Base-by-base conservation (phyloP, 1,139 yeast genomes). In the Saccharomycopsis hybrid region DNA sequence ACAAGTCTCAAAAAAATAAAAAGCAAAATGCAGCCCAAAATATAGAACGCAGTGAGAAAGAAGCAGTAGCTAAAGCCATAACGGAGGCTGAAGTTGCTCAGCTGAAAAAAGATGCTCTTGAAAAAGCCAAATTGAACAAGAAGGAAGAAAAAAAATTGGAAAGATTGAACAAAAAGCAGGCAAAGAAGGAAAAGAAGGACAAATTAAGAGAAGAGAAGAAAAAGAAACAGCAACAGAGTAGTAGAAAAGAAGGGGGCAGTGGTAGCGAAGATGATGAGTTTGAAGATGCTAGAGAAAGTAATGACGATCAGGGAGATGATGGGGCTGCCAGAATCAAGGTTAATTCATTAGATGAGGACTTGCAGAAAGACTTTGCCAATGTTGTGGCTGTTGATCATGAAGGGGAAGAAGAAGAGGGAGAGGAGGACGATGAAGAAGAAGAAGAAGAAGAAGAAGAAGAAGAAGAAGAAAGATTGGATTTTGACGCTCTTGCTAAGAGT, bases 401-500 rank as follows among this genome's bases (percentile, higher is more conserved):
- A 32, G 57, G 56, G 28, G 52, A 53, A 35, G 54, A 58, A 47
- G 54, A 56, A 44, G 60, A 63, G 54, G 54, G 56, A 49, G 54
- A 59, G 48, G 55, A 55, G 51, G 59, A 65, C 54, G 53, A 60
- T 51, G 62, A 56, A 57, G 57, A 61, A 32, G 61, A 60, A n/a
- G n/a, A n/a, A n/a, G n/a, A n/a, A 3, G 73, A 68, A 52, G 78
- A 69, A 43, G 75, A 62, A 0, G 71, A 66, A 1, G 78, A 68
- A 2, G n/a, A n/a, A n/a, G n/a, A n/a, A n/a, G n/a, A n/a, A n/a
- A n/a, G n/a, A n/a, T 74, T 69, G 1, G 76, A 69, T 1, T 74
- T 68, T 0, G 74, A 67, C 1, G 73, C 74, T 66, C 24, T 81
- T 56, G 84, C 82, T 39, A 80, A 78, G 57, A 77, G 79, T 63